Percentiles rank a stretch among this genome's conserved stretches.
Evolutionary conservation across 805 yeast genomes (phyloP).

Genomic region (Saccharomycopsis amapae): DNA sequence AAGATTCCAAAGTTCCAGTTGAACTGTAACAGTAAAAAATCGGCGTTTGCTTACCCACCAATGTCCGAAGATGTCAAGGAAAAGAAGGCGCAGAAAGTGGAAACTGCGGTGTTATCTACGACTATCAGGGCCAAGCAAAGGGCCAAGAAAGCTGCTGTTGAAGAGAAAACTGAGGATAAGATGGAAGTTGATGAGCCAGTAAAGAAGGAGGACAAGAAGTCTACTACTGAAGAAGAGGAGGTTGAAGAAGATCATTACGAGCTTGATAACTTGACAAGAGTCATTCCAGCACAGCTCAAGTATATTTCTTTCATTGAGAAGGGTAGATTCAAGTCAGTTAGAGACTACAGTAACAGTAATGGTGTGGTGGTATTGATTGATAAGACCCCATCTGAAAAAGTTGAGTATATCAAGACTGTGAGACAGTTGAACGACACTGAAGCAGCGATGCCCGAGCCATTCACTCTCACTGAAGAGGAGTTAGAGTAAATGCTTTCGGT

Average conservation of each 20-base stretch:
- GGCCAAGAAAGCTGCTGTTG: conserved; percentile 61
- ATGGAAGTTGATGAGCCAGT: conserved; percentile 34
- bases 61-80: conserved; percentile 71
- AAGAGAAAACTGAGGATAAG: conserved; percentile 45
- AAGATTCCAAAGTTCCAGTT: conserved; percentile 79
- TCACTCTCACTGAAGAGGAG: conserved; percentile 52
- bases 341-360: conserved; percentile 52
- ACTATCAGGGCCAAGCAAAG: conserved; percentile 92
- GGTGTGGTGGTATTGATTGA: conserved; percentile 73
- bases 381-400: conserved; percentile 50
- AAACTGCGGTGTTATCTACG: conserved; percentile 90
- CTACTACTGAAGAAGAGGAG: conserved; percentile 24
- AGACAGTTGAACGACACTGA: conserved; percentile 69
- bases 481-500: not conserved
- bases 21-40: conserved; percentile 74
- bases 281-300: conserved; percentile 81
- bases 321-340: conserved; percentile 74
- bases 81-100: conserved; percentile 80
- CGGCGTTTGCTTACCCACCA: conserved; percentile 83
- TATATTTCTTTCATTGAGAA: conserved; percentile 72
- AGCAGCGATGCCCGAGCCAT: conserved; percentile 70
- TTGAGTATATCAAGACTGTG: conserved; percentile 69
- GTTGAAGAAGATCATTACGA: conserved; percentile 50
- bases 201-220: conserved; percentile 26
- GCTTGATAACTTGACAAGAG: conserved; percentile 76